Percentiles rank a stretch among this genome's conserved stretches.
phyloP scores from a whole-genome alignment of 2,329 filamentous ascomycete species.

The Colletotrichum liriopes region DNA sequence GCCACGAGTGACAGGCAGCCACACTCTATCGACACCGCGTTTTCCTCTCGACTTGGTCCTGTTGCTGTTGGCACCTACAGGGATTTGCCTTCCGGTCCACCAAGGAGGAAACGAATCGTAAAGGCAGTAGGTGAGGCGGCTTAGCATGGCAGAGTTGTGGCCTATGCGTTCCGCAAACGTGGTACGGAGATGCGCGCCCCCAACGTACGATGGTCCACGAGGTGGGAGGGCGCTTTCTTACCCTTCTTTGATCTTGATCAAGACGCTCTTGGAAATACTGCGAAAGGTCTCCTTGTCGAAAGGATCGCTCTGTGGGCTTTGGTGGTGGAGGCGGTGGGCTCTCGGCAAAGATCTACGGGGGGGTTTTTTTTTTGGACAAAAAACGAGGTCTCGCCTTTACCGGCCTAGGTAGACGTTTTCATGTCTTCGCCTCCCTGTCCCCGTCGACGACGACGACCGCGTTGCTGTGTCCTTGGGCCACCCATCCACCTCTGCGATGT shows the following conservation, averaged over 20 bases:
- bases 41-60: neutral
- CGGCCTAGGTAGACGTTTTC: constrained; percentile 19
- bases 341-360: constrained; percentile 5
- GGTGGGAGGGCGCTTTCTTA: neutral
- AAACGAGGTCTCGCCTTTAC: constrained; percentile 10
- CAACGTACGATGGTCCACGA: constrained; percentile 14
- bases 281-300: neutral
- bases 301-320: neutral
- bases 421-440: constrained; percentile 24
- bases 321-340: neutral
- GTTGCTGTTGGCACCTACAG: neutral
- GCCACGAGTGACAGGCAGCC: neutral
- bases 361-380: neutral
- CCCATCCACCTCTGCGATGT: neutral
- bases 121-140: neutral
- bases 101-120: too few species aligned
- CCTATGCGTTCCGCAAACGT: constrained; percentile 16
- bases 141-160: neutral
- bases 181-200: neutral
- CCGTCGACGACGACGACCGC: neutral
- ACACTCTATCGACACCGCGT: neutral
- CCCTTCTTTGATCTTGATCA: neutral
- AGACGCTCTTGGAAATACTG: constrained; percentile 18
- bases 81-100: neutral
- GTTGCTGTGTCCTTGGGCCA: neutral